phyloP scores from a whole-genome alignment of 1,284 basidiomycete genomes.

The Marasmius tenuissimus region DNA sequence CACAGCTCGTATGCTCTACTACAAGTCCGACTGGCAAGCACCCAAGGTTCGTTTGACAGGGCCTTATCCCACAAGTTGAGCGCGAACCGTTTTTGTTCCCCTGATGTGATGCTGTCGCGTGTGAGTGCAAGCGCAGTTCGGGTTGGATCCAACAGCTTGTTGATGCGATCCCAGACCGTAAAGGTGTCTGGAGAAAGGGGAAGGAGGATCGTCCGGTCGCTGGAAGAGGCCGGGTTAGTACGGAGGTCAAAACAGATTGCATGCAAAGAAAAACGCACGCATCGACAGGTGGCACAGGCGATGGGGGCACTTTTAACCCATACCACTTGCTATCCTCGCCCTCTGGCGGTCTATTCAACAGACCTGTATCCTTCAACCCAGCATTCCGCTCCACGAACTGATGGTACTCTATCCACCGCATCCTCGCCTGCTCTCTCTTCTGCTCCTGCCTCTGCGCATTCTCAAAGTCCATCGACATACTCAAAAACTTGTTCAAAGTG shows the following conservation, averaged over 20 bases:
- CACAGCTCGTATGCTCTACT: conserved; percentile 47
- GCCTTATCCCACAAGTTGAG: conserved; percentile 54
- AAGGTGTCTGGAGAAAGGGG: conserved; percentile 12
- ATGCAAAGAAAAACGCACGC: conserved; percentile 29
- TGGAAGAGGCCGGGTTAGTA: conserved; percentile 41
- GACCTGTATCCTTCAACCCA: conserved; percentile 15
- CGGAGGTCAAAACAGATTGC: conserved; percentile 18
- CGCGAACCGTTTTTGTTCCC: conserved; percentile 51
- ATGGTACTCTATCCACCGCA: conserved; percentile 50
- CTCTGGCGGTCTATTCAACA: conserved; percentile 12
- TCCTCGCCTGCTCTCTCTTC: conserved; percentile 40
- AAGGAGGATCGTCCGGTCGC: conserved; percentile 16
- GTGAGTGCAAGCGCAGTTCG: conserved; percentile 45
- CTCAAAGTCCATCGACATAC: conserved; percentile 58
- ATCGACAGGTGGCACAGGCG: conserved; percentile 31
- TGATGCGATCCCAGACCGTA: conserved; percentile 45
- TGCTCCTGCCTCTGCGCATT: conserved; percentile 44
- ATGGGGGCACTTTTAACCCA: conserved; percentile 38
- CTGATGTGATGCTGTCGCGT: conserved; percentile 47
- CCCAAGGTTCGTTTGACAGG: conserved; percentile 50
- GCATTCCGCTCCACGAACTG: conserved; percentile 34
- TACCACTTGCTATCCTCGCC: conserved; percentile 32
- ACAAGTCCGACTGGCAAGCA: conserved; percentile 49
- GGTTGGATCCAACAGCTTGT: conserved; percentile 49
- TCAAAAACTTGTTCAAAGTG: conserved; percentile 53